Evolutionary conservation across 1,284 basidiomycete genomes (phyloP), one percentile per base, ranked within the genome.

Genomic region (Microbotryomycetes sp.): DNA sequence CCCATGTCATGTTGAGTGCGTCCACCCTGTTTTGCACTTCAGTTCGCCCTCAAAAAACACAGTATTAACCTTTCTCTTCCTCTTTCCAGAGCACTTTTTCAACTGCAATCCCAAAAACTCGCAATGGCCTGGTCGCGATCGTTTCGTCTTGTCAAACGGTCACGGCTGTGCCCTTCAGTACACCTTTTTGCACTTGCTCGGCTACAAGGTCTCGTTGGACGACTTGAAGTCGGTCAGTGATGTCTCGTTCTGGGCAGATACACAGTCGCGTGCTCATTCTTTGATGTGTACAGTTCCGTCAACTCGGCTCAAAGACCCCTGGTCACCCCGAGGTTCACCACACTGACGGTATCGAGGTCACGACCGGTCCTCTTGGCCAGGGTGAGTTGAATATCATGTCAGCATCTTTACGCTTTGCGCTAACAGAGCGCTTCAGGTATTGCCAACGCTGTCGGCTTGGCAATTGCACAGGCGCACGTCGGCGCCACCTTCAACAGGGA

Each of bases 281-380:
- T 16, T 18, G 30, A n/a, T 26, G 4, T 2, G 4, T 15, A 30
- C 60, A 70, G 67, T 72, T 72, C 72, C 67, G 72, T 56, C 91
- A 96, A 77, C 74, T 97, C 61, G 87, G 85, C 74, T 93, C 90
- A 41, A 80, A 85, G 74, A 93, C 91, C 52, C 90, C 90, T 27
- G 92, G 92, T 72, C 66, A 68, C 64, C 66, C 66, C 41, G 92
- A 97, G 77, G 79, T 83, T 60, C 82, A 84, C 62, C 87, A 92
- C 76, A 92, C 91, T 24, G 88, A 91, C 70, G 92, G 92, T 72
- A 83, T 97, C 66, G 92, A 97, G 79, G 91, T 96, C 67, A 97
- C 92, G 70, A 97, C 93, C 60, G 93, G 92, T 66, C 92, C 93
- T 64, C 86, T 97, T 35, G 92, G 92, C 54, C 92, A 97, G 78